Evolutionary conservation across 129 eudicot genomes (phyloP).

Genomic region (Escallonia rubra): DNA sequence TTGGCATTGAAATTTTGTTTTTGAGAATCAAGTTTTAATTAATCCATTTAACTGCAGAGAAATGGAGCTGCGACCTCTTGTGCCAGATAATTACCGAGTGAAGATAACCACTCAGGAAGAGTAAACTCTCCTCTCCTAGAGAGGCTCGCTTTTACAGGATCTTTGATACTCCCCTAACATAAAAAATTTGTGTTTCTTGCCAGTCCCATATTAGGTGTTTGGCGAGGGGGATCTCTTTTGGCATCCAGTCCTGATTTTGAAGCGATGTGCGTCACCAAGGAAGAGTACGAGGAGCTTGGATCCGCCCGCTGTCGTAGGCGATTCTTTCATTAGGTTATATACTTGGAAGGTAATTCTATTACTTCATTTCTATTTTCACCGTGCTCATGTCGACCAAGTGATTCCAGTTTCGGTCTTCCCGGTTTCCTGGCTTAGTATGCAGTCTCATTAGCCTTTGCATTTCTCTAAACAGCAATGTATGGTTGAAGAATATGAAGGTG

Average conservation of each 20-base stretch:
- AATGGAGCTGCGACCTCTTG: slow-evolving; percentile 92
- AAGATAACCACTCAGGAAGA: slow-evolving; percentile 94
- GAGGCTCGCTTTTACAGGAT: neutral
- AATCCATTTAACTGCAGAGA: slow-evolving; percentile 56
- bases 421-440: no score
- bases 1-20: slow-evolving; percentile 3
- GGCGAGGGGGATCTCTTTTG: slow-evolving; percentile 98
- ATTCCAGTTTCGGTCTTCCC: neutral
- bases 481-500: no score
- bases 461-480: no score
- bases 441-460: no score
- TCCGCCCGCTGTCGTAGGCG: slow-evolving; percentile 84
- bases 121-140: slow-evolving; percentile 29
- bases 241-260: slow-evolving; percentile 99
- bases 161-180: neutral
- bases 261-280: slow-evolving; percentile 86
- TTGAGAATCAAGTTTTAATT: neutral
- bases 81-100: slow-evolving; percentile 79
- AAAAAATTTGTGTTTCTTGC: slow-evolving; percentile 13
- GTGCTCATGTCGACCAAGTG: neutral
- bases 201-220: slow-evolving; percentile 93
- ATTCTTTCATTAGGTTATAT: slow-evolving; percentile 61
- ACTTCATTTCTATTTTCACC: neutral
- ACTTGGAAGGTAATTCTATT: neutral
- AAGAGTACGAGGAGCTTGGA: slow-evolving; percentile 93